Evolutionary conservation across 306 rosid genomes (phyloP).

Genomic region (Oemleria cerasiformis): DNA sequence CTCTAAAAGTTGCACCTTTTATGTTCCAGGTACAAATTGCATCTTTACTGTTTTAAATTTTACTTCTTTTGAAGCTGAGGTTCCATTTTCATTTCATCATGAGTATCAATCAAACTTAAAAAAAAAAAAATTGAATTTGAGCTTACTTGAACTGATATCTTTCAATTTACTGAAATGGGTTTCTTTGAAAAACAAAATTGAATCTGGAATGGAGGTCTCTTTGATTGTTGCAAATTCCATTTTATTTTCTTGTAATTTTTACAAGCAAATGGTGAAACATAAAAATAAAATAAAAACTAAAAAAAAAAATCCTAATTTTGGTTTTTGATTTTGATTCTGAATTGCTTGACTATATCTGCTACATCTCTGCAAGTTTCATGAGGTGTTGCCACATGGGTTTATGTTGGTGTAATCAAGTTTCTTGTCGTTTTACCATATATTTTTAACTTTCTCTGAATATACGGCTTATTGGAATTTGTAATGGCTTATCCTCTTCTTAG

Average conservation of each 20-base stretch:
- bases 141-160: slow-evolving; percentile 4
- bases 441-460: not conserved
- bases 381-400: slow-evolving; percentile 30
- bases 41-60: not conserved
- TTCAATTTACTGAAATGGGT: slow-evolving; percentile 1
- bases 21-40: not conserved
- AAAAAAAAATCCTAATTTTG: not conserved
- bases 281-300: not conserved
- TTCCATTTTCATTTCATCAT: not conserved
- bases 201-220: not conserved
- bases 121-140: not conserved
- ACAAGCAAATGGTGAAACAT: not conserved
- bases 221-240: not conserved
- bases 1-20: not conserved
- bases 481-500: slow-evolving; percentile 17
- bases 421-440: slow-evolving; percentile 21
- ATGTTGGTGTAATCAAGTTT: slow-evolving; percentile 23
- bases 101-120: not conserved
- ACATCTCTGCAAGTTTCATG: slow-evolving; percentile 23
- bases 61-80: not conserved
- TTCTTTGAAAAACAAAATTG: not conserved
- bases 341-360: slow-evolving; percentile 9
- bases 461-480: slow-evolving; percentile 22
- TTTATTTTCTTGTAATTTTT: not conserved
- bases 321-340: not conserved